These are phyloP conservation scores for Canavalia ensiformis DNA, from an alignment of 306 rosid species.

Conservation along the genomic window DNA sequence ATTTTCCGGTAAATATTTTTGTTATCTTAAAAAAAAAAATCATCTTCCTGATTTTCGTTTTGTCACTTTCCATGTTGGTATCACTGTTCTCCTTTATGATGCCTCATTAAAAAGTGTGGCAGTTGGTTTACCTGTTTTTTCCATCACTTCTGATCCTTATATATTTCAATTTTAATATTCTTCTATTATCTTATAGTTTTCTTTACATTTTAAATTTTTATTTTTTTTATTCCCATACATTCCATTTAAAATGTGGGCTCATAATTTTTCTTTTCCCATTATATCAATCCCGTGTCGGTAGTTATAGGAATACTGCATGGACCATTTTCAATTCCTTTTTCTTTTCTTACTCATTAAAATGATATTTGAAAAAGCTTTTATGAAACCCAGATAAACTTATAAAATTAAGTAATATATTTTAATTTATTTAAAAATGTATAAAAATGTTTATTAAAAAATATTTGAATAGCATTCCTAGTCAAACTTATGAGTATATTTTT, in stretches of 20 bases:
- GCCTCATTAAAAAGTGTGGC: slow-evolving; percentile 24
- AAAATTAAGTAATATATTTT: background rate
- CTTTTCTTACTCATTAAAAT: background rate
- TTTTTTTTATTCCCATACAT: too few species aligned
- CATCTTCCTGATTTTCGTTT: background rate
- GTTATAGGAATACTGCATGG: background rate
- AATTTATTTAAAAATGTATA: too few species aligned
- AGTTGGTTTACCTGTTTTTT: slow-evolving; percentile 40
- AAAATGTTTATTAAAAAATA: background rate
- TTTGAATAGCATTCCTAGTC: background rate
- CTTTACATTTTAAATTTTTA: too few species aligned
- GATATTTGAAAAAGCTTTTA: background rate
- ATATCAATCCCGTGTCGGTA: slow-evolving; percentile 50
- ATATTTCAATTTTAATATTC: too few species aligned
- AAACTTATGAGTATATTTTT: background rate
- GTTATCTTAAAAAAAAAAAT: background rate
- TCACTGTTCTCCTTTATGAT: background rate
- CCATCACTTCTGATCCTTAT: background rate
- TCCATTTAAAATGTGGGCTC: too few species aligned
- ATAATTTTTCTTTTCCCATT: background rate
- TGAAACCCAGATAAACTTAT: background rate
- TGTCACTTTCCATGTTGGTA: slow-evolving; percentile 35
- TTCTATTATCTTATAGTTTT: too few species aligned
- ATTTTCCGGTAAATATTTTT: background rate
- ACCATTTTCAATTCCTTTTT: background rate